Conservation (phyloP, 176 grass and related monocot species). For the Bothriochloa decipiens region DNA sequence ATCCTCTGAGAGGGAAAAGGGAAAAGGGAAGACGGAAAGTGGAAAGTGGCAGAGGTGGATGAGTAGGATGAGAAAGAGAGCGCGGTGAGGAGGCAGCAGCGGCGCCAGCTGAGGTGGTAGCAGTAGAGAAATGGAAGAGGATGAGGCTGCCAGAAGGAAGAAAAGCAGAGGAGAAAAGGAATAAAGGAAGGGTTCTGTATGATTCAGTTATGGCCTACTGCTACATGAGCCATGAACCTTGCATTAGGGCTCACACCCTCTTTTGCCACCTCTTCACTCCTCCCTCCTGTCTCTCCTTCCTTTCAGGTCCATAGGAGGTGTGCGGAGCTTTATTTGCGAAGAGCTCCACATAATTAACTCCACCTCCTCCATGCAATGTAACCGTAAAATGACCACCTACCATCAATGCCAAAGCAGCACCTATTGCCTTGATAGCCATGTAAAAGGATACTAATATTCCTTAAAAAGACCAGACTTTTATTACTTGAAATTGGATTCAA, state of each 20-base stretch:
- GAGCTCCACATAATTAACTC: neutral
- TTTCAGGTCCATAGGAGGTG: neutral
- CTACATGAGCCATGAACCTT: neutral
- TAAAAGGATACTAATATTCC: slow-evolving; percentile 18
- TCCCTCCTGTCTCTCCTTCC: neutral
- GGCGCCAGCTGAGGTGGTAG: neutral
- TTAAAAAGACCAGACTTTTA: slow-evolving; percentile 6
- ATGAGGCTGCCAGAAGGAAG: neutral
- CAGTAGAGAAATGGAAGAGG: slow-evolving; percentile 1
- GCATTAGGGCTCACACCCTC: neutral
- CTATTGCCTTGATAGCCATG: neutral
- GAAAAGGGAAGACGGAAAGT: neutral
- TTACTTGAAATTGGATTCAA: slow-evolving; percentile 6
- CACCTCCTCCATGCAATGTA: neutral
- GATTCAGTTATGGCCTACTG: neutral
- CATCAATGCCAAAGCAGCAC: neutral
- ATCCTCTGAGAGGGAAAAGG: neutral
- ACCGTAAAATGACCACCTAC: neutral
- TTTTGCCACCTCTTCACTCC: neutral
- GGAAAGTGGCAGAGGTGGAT: neutral
- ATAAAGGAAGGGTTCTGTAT: neutral
- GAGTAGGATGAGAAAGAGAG: neutral
- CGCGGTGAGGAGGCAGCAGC: neutral
- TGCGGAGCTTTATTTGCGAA: neutral
- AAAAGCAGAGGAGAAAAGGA: neutral